Evolutionary conservation across 768 basidiomycete genomes (phyloP), one percentile per base, ranked within the genome.

Genomic region (Tephrocybe sp.): DNA sequence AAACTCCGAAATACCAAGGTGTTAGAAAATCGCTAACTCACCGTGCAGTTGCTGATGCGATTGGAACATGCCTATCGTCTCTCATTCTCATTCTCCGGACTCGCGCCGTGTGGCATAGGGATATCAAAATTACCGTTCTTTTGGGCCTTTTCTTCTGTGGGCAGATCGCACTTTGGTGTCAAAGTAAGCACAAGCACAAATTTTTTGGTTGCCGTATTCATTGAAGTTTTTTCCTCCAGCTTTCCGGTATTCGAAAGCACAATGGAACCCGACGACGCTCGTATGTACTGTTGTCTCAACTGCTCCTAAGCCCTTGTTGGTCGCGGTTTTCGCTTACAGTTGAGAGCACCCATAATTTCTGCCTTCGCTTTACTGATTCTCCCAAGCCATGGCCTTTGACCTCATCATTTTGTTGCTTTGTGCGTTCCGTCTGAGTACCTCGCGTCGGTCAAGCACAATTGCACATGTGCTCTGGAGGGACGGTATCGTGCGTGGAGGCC

Each of bases 51-150:
- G 44, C 65, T 28, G 69, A 68, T 42, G 65, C 66, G 18, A 52
- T 70, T 47, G 67, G 66, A 18, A 69, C 67, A 8, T 67, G 65
- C 39, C 48, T 55, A 24, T 63, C 67, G 6, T 68, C 67, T 0
- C 51, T 70, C 21, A 69, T 69, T 52, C 64, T 70, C 16, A 58
- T 64, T 22, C 60, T 70, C 6, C 63, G 69, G 15, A 70, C 69
- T 1, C 48, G 63, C 9, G 67, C 69, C 5, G 67, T 70, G 1
- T 70, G 69, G 69, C 63, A 68, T 43, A 55, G 56, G 9, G 56
- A 64, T 35, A 37, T 47, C 42, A 64, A 59, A 46, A 50, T 68
- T 31, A 58, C 64, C 1, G 28, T 54, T 9, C 28, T 57, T 12
- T 37, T 69, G 34, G 57, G 53, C 7, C 21, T 60, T 3, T 40